These are phyloP conservation scores for Xylaria sp. DNA, from an alignment of 2,329 filamentous ascomycete genomes.

Conservation along the genomic window DNA sequence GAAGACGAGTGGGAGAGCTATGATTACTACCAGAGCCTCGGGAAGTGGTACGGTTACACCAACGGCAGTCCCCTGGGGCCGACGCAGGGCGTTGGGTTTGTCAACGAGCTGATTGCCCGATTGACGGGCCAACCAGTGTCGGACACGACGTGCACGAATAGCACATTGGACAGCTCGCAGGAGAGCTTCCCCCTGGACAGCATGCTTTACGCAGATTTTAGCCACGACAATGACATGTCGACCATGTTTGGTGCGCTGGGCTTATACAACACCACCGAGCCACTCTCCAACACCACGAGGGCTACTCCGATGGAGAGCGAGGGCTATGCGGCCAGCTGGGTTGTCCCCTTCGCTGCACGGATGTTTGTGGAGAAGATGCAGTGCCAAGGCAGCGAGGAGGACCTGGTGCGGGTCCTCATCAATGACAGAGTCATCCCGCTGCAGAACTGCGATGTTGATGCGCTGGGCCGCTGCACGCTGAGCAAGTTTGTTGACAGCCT, in stretches of 20 bases:
- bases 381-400: constrained; percentile 53
- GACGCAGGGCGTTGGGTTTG: constrained; percentile 81
- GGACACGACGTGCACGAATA: constrained; percentile 72
- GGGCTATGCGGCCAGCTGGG: constrained; percentile 72
- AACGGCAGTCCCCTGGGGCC: constrained; percentile 72
- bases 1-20: constrained; percentile 69
- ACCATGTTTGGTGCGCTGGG: constrained; percentile 71
- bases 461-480: constrained; percentile 64
- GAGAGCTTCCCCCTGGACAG: constrained; percentile 67
- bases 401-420: constrained; percentile 72
- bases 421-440: constrained; percentile 78
- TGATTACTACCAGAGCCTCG: constrained; percentile 72
- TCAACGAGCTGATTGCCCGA: constrained; percentile 80
- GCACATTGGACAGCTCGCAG: constrained; percentile 63
- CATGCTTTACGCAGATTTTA: constrained; percentile 79
- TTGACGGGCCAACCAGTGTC: constrained; percentile 63
- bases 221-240: constrained; percentile 84
- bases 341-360: constrained; percentile 74
- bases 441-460: constrained; percentile 63
- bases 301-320: constrained; percentile 48
- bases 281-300: constrained; percentile 47
- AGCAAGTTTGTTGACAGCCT: constrained; percentile 68
- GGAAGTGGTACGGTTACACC: constrained; percentile 80
- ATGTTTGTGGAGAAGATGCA: constrained; percentile 85
- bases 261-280: constrained; percentile 62